Evolutionary conservation across 345 rosid species (phyloP), one percentile per base, ranked within the genome.

Genomic region (Isatis tinctoria): DNA sequence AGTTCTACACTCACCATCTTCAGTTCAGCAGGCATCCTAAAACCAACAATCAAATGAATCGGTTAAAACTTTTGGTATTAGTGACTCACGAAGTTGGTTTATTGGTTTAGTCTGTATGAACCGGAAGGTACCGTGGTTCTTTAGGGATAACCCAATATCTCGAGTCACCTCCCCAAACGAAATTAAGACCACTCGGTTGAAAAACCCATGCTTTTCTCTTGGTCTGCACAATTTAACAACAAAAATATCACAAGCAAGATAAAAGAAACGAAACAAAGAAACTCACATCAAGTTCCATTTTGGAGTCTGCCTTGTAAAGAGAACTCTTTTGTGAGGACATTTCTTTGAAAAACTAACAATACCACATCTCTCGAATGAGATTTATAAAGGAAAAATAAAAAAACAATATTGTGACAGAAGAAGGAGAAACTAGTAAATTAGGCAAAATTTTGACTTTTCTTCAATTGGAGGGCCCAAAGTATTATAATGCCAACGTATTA

Each of bases 1-100:
- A n/a, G n/a, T n/a, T n/a, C n/a, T n/a, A n/a, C n/a, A 22, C 77
- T 79, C 17, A 85, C 89, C 63, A 75, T 86, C 58, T 63, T 24
- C 74, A 90, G 60, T 35, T 90, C 86, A 26, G 80, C 86, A 3
- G 81, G 68, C 27, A 27, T 11, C 60, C 73, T 74, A 74, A 28
- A 26, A 36, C 40, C 51, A 66, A 74, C 26, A 44, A n/a, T 40
- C 64, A 33, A 69, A 24, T n/a, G 3, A 41, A 36, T 8, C 1
- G 3, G 30, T 56, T 49, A 10, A 45, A 39, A 22, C 5, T 27
- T 41, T 67, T 39, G 48, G 47, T 41, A 37, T 44, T 2, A n/a
- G n/a, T n/a, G n/a, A n/a, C n/a, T n/a, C n/a, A 8, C 22, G 8
- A 36, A 20, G 10, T 37, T 39, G 45, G 73, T 48, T n/a, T 36